phyloP scores from a whole-genome alignment of 371 early-diverging fungal genomes.

The Rhizopus delemar region DNA sequence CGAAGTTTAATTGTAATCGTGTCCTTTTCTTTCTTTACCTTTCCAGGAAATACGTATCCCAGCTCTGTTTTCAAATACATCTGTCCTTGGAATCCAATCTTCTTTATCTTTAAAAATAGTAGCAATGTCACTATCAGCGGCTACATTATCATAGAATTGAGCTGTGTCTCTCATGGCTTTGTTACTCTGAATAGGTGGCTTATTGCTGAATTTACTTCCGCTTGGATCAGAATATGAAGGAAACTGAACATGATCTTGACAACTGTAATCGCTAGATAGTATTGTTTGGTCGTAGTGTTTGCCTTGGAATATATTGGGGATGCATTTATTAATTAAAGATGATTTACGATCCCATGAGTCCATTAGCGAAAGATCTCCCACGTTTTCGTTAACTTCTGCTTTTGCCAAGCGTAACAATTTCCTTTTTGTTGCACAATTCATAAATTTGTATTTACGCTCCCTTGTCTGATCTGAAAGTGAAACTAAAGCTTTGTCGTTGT shows the following conservation, averaged over 20 bases:
- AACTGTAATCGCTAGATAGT: neutral
- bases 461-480: slow-evolving; percentile 4
- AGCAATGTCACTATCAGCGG: slow-evolving; percentile 18
- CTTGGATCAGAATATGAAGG: too few relatives aligned
- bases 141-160: slow-evolving; percentile 21
- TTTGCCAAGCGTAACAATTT: slow-evolving; percentile 3
- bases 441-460: slow-evolving; percentile 4
- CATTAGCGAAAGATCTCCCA: neutral
- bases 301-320: neutral
- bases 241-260: neutral
- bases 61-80: slow-evolving; percentile 27
- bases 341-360: neutral
- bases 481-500: neutral
- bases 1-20: neutral
- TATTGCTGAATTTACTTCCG: too few relatives aligned
- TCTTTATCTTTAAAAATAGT: slow-evolving; percentile 14
- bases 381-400: neutral
- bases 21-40: slow-evolving; percentile 20
- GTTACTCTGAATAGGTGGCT: slow-evolving; percentile 7
- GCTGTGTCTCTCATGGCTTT: slow-evolving; percentile 28
- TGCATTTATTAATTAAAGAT: neutral
- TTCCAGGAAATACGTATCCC: slow-evolving; percentile 31
- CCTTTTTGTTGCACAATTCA: slow-evolving; percentile 12
- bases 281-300: neutral
- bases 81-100: slow-evolving; percentile 32